Conservation (phyloP, 495 filamentous ascomycete genomes). For the Penicillium canescens region DNA sequence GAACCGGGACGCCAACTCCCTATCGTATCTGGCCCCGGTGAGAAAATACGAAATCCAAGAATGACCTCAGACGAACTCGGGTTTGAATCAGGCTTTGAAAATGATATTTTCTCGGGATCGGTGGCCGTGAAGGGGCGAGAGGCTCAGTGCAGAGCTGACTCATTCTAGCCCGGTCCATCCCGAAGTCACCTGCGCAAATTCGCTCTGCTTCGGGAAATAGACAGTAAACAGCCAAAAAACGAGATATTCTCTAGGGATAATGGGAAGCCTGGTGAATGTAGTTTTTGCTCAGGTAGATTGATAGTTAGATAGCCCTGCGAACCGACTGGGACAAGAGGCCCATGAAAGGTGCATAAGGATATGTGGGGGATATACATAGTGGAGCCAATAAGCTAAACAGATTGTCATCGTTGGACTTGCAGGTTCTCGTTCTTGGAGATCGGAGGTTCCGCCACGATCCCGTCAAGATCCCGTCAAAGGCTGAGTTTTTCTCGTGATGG, state of each 20-base stretch:
- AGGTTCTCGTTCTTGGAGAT: too few species aligned
- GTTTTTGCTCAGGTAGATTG: conserved; percentile 21
- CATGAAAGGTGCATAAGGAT: conserved; percentile 6
- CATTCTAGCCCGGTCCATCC: conserved; percentile 24
- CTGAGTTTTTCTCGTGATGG: too few species aligned
- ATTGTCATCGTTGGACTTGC: too few species aligned
- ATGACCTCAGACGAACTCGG: neutral
- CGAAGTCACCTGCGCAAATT: conserved; percentile 31
- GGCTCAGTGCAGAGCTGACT: conserved; percentile 6
- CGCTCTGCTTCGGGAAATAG: conserved; percentile 6
- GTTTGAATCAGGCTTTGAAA: conserved; percentile 6
- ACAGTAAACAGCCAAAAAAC: neutral
- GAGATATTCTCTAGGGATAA: conserved; percentile 17
- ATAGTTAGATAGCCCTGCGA: neutral
- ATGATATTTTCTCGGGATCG: conserved; percentile 31
- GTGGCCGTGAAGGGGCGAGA: conserved; percentile 7
- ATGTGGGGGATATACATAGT: too few species aligned
- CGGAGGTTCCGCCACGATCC: too few species aligned
- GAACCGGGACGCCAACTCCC: neutral
- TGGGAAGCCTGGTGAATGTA: conserved; percentile 22
- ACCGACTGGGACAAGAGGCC: neutral
- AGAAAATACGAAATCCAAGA: conserved; percentile 2
- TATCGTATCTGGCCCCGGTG: conserved; percentile 13
- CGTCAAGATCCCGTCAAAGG: too few species aligned
- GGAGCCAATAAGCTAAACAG: too few species aligned